phyloP scores from a whole-genome alignment of 2,329 filamentous ascomycete species.

The Aureobasidium sp. region DNA sequence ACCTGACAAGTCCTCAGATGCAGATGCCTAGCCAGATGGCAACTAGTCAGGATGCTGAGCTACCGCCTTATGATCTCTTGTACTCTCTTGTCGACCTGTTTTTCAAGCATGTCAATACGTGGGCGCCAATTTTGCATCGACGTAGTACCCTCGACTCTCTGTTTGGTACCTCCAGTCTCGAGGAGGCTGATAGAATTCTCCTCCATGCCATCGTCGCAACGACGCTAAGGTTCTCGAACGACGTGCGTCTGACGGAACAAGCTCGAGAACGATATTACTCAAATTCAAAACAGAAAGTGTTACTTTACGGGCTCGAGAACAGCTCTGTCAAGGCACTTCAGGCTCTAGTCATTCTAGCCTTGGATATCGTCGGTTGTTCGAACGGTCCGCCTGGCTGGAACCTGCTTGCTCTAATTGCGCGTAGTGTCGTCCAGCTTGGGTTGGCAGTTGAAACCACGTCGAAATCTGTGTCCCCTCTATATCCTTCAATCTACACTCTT shows the following conservation, averaged over 20 bases:
- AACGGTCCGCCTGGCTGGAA: constrained; percentile 93
- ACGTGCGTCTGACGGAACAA: constrained; percentile 64
- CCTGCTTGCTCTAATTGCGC: constrained; percentile 77
- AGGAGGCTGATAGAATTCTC: constrained; percentile 74
- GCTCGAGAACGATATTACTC: constrained; percentile 68
- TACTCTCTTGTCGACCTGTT: constrained; percentile 54
- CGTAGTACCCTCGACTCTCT: constrained; percentile 72
- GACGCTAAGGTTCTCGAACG: constrained; percentile 74
- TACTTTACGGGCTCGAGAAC: constrained; percentile 82
- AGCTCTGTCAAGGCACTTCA: constrained; percentile 83
- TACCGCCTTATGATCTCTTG: constrained; percentile 52
- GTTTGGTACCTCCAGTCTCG: constrained; percentile 67
- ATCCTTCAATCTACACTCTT: constrained; percentile 81
- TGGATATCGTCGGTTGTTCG: constrained; percentile 77
- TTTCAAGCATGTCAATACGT: constrained; percentile 57
- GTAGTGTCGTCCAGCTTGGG: constrained; percentile 81
- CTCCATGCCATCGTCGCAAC: constrained; percentile 85
- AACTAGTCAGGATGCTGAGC: constrained; percentile 36
- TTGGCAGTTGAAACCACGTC: constrained; percentile 77
- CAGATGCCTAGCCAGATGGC: constrained; percentile 19
- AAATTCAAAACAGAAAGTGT: constrained; percentile 73
- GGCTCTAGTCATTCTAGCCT: constrained; percentile 74
- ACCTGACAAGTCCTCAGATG: neutral
- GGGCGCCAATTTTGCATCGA: constrained; percentile 83
- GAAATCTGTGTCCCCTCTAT: constrained; percentile 66